Percentiles rank a stretch among this genome's conserved stretches.
Conservation (phyloP, 177 flowering plant genomes). For the Vitis hybrid region DNA sequence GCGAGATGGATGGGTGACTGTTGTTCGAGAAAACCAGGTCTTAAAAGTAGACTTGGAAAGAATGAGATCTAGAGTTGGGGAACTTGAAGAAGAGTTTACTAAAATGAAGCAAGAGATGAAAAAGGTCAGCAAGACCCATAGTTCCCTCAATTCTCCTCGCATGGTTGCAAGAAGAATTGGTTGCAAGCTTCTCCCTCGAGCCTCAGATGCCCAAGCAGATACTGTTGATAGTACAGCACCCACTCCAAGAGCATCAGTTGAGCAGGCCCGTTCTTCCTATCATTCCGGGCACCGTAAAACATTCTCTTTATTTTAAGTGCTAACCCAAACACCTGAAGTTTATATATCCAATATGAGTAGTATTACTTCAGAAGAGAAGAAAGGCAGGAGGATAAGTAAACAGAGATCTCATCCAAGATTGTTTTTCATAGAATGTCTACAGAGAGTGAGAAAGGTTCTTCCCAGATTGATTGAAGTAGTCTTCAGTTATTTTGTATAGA, state of each 20-base stretch:
- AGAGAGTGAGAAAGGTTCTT: neutral
- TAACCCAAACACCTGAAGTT: neutral
- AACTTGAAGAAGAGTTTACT: constrained; percentile 77
- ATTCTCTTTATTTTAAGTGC: constrained; percentile 39
- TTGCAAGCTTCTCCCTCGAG: constrained; percentile 58
- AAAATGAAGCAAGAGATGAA: constrained; percentile 70
- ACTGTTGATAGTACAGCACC: constrained; percentile 33
- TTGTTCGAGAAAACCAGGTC: constrained; percentile 76
- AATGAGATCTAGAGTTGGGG: constrained; percentile 77
- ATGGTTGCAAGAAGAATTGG: constrained; percentile 52
- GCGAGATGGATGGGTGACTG: constrained; percentile 87
- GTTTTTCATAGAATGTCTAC: neutral
- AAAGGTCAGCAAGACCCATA: constrained; percentile 57
- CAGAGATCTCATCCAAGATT: neutral
- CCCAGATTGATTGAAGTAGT: neutral
- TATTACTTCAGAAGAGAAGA: neutral
- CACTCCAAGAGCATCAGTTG: constrained; percentile 63
- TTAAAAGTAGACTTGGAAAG: constrained; percentile 75
- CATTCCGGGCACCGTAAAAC: constrained; percentile 58
- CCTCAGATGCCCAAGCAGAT: constrained; percentile 46
- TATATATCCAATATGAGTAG: neutral
- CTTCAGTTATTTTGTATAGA: neutral
- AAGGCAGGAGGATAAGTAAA: neutral
- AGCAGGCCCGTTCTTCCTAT: constrained; percentile 43
- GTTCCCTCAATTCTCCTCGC: constrained; percentile 64